Conservation (phyloP, 306 rosid species). For the Lathyrus aphaca region DNA sequence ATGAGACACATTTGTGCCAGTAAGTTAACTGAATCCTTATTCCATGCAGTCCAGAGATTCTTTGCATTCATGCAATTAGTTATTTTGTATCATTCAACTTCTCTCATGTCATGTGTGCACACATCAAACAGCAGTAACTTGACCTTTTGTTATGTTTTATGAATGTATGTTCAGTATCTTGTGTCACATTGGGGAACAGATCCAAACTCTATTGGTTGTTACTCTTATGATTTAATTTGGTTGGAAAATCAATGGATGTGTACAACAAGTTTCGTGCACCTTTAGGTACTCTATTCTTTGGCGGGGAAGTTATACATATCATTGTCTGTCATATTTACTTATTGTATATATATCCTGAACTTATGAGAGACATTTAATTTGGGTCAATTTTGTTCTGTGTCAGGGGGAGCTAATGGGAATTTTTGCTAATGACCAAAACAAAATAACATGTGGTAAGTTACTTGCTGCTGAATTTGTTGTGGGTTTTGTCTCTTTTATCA, state of each 20-base stretch:
- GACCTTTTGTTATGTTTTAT: constrained; percentile 38
- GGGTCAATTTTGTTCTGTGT: too few relatives aligned
- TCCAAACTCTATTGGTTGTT: constrained; percentile 72
- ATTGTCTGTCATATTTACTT: too few relatives aligned
- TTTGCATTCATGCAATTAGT: background rate
- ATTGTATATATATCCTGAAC: too few relatives aligned
- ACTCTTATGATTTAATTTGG: constrained; percentile 71
- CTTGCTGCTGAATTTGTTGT: too few relatives aligned
- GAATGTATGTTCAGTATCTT: constrained; percentile 69
- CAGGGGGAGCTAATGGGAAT: too few relatives aligned
- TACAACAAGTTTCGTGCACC: constrained; percentile 77
- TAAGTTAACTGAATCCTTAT: constrained; percentile 31
- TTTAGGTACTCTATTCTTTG: constrained; percentile 58
- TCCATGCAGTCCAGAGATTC: background rate
- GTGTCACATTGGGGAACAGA: constrained; percentile 80
- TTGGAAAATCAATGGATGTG: constrained; percentile 67
- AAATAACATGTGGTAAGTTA: too few relatives aligned
- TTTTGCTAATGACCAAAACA: too few relatives aligned
- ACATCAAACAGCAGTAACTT: too few relatives aligned
- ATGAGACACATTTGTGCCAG: constrained; percentile 85
- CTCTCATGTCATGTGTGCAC: too few relatives aligned
- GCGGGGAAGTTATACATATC: constrained; percentile 62
- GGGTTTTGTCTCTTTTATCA: too few relatives aligned
- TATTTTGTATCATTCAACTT: background rate
- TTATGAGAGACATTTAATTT: too few relatives aligned